phyloP scores from a whole-genome alignment of 345 rosid genomes.

The Acer yangbiense region DNA sequence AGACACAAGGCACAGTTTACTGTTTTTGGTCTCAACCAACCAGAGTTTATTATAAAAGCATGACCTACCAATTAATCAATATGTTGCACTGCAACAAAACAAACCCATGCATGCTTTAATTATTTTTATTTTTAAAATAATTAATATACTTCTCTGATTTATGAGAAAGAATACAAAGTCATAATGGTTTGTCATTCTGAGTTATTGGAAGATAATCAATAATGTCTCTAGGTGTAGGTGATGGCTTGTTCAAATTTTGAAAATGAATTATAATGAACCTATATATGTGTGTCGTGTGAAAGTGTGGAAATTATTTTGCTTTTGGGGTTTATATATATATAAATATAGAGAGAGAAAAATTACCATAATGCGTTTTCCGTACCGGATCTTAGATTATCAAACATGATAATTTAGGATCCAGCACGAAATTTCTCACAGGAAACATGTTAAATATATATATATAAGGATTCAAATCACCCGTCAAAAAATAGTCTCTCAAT shows the following conservation, averaged over 20 bases:
- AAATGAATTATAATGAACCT: constrained; percentile 5
- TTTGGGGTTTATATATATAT: too few relatives aligned
- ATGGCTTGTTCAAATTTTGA: constrained; percentile 21
- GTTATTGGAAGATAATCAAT: constrained; percentile 24
- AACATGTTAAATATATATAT: too few relatives aligned
- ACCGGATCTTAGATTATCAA: too few relatives aligned
- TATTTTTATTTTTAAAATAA: neutral
- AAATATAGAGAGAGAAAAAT: too few relatives aligned
- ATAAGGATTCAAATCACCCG: too few relatives aligned
- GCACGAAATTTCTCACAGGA: too few relatives aligned
- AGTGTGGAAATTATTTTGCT: too few relatives aligned
- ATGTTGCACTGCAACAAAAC: constrained; percentile 37
- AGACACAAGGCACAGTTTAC: constrained; percentile 43
- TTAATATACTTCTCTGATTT: constrained; percentile 12
- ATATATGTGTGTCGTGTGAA: too few relatives aligned
- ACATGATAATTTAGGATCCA: too few relatives aligned
- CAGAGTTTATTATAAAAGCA: constrained; percentile 22
- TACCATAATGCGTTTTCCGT: too few relatives aligned
- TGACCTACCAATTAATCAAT: constrained; percentile 31
- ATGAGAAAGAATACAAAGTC: constrained; percentile 32
- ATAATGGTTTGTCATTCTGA: constrained; percentile 47
- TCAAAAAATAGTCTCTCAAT: too few relatives aligned
- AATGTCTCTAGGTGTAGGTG: constrained; percentile 10
- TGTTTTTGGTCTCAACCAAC: constrained; percentile 43
- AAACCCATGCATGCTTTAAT: neutral